A percentile compares a stretch with the other conserved stretches of the same genome.
These are phyloP conservation scores for Cyberlindnera sargentensis DNA, from an alignment of 805 yeast species.

Conservation along the genomic window DNA sequence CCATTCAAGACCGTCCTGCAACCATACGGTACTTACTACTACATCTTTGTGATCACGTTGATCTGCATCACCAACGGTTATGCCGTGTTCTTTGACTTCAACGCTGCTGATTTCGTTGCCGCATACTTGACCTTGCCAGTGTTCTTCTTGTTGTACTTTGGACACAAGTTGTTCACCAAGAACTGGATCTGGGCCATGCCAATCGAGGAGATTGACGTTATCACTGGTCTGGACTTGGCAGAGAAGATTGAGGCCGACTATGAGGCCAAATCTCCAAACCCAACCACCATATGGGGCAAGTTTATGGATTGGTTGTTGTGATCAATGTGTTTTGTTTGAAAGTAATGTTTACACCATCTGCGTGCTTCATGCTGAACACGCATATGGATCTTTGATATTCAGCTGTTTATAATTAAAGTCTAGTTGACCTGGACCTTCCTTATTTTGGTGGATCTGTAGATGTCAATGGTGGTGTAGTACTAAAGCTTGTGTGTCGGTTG, in stretches of 20 bases:
- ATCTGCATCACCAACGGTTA: conserved; percentile 67
- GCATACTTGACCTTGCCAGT: conserved; percentile 65
- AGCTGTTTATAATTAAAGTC: too few relatives aligned
- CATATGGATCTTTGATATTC: too few relatives aligned
- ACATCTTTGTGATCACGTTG: conserved; percentile 41
- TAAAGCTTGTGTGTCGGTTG: too few relatives aligned
- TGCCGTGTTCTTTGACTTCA: conserved; percentile 45
- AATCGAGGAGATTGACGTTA: conserved; percentile 50
- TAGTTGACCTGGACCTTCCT: too few relatives aligned
- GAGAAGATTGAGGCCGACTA: conserved; percentile 32
- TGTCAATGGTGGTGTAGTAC: too few relatives aligned
- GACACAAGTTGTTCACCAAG: conserved; percentile 45
- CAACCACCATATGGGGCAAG: conserved; percentile 9
- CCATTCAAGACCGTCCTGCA: conserved; percentile 51
- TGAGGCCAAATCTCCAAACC: conserved; percentile 9
- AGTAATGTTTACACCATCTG: too few relatives aligned
- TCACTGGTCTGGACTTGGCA: conserved; percentile 51
- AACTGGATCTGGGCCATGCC: conserved; percentile 43
- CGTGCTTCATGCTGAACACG: too few relatives aligned
- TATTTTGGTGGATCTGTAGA: too few relatives aligned
- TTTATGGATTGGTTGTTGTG: conserved; percentile 19
- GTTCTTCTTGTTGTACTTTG: conserved; percentile 44
- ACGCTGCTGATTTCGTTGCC: conserved; percentile 51
- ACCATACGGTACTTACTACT: conserved; percentile 52
- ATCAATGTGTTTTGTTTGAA: background rate